Evolutionary conservation across 2,329 filamentous ascomycete genomes (phyloP), one percentile per base, ranked within the genome.

Genomic region (Cladosporium sp.): DNA sequence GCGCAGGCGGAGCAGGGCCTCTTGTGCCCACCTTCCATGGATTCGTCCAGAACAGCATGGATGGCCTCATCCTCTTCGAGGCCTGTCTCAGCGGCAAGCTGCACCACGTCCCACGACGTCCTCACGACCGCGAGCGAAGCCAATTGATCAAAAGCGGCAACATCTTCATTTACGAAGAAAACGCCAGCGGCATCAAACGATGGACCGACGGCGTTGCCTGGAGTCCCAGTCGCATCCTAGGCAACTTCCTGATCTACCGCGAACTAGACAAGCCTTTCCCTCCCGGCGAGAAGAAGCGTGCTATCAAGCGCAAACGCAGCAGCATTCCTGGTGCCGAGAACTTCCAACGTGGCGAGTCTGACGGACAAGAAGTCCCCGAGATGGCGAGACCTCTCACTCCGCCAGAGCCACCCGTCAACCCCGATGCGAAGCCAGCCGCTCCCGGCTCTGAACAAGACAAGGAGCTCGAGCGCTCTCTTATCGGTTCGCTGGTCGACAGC

Each of bases 171-270:
- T 97, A 97, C 77, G 92, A 96, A 74, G 92, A 97, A 77, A 90
- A 92, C 68, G 89, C 92, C 0, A 96, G 93, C 0, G 92, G 92
- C 5, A 96, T 97, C 80, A 96, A 96, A 80, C 86, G 93, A 65
- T 97, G 93, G 93, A 97, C 93, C 0, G 93, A 97, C 72, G 93
- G 93, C 15, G 87, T 94, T 12, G 89, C 90, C 7, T 97, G 93
- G 93, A 96, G 92, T 71, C 93, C 93, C 0, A 96, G 90, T 77
- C 89, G 91, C 18, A 94, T 96, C 58, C 83, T 94, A 58, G 90
- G 90, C 66, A 95, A 95, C 75, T 96, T 92, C 72, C 84, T 96
- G 52, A 87, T 96, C 71, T 96, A 96, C 74, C 88, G 92, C 34
- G 92, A 96, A 76, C 84, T 96, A 52, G 87, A 91, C 69, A 88